Evolutionary conservation across 1,284 basidiomycete genomes (phyloP), one percentile per base, ranked within the genome.

Genomic region (Sanghuangporus sanghuang): DNA sequence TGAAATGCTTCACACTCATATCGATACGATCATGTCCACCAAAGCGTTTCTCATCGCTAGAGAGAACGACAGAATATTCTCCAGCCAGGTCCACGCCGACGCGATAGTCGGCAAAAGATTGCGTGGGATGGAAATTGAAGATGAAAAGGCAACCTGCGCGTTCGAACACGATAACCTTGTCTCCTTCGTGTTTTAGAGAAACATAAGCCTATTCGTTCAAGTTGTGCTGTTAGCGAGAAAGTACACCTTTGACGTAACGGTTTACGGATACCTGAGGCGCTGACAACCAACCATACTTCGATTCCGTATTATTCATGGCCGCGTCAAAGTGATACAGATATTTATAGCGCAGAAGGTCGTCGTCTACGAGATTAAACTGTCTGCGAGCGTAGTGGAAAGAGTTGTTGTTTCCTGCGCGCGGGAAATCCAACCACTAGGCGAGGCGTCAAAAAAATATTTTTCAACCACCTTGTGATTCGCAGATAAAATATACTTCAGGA

Each of bases 371-470:
- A 74, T 96, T 96, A 89, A 95, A 99, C 72, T 98, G 96, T 18
- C 96, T 86, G 35, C 96, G 87, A 59, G 95, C 95, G 72, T 98
- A 93, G 69, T 96, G 92, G 83, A 95, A 99, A 9, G 95, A 97
- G 76, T 95, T 93, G 70, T 85, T 84, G 72, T 99, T 99, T 14
- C 96, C 96, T 69, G 87, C 93, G 38, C 96, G 90, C 44, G 96
- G 96, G 78, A 99, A 99, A 75, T 98, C 96, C 71, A 99, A 93
- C 96, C 96, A 99, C 89, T 95, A 67, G 6, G 53, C 57, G 48
- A 58, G 32, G 12, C 23, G n/a, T 8, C 35, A 36, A 44, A 40
- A 66, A 3, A 3, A 1, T 2, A 3, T 42, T 6, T 18, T 12
- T 27, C 18, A 27, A 18, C 39, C 48, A 52, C 27, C 4, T 32